Base-by-base conservation (phyloP, 805 yeast species). In the Metschnikowia henanensis region DNA sequence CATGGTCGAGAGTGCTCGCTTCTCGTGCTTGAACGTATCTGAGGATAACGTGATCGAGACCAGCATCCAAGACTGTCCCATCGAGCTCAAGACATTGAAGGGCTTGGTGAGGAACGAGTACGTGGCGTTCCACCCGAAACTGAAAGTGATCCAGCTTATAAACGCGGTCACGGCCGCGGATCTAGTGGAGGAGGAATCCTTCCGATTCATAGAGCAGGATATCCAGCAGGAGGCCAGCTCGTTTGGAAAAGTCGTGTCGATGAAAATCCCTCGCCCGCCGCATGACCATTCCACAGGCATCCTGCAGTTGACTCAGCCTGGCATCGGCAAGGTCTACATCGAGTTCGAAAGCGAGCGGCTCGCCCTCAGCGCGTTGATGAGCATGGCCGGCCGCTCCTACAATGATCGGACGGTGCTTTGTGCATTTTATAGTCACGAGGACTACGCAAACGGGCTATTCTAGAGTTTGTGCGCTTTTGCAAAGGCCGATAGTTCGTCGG, bases 271-370 rank as follows among this genome's bases (percentile, higher is more conserved):
- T 0, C 72, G 75, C 51, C 90, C 83, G 0, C 81, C 56, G 47
- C 75, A 58, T 72, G 79, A 56, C 55, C 74, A 51, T 67, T 73
- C 58, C 43, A 77, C 64, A 43, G 75, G 66, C 37, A 47, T 68
- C 28, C 59, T 57, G 30, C 70, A 65, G 39, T 64, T 65, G 37
- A 55, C 65, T 3, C 68, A 70, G 29, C 72, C 84, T 2, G 87
- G 86, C 5, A 73, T 83, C 37, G 96, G 97, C 0, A 83, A 79
- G 49, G 73, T 89, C 0, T 89, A 73, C 60, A 79, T 87, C 18
- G 80, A 83, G 60, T 90, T 85, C 62, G 72, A 70, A 1, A 66
- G 68, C 10, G 62, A 70, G 2, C 76, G 75, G 2, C 63, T 65
- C 2, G 83, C 95, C 1, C 59, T 66, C 5, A 60, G 62, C 7